Conservation (phyloP, 305 asterid genomes). For the Solanum hybrid region DNA sequence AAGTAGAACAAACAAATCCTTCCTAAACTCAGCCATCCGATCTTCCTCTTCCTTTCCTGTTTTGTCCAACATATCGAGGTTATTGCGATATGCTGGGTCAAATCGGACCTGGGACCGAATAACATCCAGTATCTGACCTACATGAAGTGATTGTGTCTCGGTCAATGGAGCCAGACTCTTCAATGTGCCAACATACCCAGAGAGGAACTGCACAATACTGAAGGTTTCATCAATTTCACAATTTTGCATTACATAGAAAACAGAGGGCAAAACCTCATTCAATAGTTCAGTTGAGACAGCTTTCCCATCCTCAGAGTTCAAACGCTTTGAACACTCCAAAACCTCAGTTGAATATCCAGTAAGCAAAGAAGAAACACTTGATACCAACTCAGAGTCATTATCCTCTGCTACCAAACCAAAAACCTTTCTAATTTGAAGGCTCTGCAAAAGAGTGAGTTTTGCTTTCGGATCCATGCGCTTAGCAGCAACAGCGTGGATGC, state of each 20-base stretch:
- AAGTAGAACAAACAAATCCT: constrained; percentile 68
- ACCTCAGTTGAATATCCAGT: constrained; percentile 70
- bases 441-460: constrained; percentile 62
- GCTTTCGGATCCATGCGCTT: constrained; percentile 79
- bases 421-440: constrained; percentile 56
- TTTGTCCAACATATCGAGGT: constrained; percentile 60
- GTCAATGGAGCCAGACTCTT: constrained; percentile 54
- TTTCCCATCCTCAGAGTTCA: constrained; percentile 47
- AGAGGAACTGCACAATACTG: constrained; percentile 79
- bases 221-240: constrained; percentile 58
- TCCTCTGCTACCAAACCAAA: constrained; percentile 54
- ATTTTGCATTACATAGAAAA: constrained; percentile 55
- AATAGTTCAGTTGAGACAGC: constrained; percentile 45
- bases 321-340: constrained; percentile 66
- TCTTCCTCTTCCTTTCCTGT: constrained; percentile 90
- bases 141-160: constrained; percentile 59
- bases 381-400: constrained; percentile 39
- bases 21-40: constrained; percentile 82
- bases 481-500: constrained; percentile 59
- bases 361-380: constrained; percentile 53
- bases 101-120: constrained; percentile 52
- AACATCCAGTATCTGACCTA: constrained; percentile 78
- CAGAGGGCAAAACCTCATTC: constrained; percentile 76
- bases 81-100: constrained; percentile 65
- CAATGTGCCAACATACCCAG: constrained; percentile 81